Percentiles rank a stretch among this genome's conserved stretches.
Conservation (phyloP, 2,329 filamentous ascomycete genomes). For the Verticillium dahliae region DNA sequence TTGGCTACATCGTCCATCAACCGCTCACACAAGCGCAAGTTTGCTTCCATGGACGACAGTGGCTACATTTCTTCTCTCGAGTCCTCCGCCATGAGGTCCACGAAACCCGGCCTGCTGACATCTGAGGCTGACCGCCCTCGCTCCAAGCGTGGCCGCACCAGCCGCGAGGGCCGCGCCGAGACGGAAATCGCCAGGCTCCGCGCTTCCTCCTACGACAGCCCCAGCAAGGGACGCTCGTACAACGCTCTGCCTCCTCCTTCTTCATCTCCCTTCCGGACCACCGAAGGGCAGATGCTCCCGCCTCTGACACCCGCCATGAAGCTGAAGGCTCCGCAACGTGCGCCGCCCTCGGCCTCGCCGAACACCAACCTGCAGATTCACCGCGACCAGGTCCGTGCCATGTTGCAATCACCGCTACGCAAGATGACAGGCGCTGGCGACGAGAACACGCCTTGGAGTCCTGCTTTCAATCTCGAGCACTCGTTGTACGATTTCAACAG, state of each 20-base stretch:
- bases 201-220: constrained; percentile 88
- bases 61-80: constrained; percentile 96
- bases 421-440: constrained; percentile 39
- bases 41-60: constrained; percentile 78
- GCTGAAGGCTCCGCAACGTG: constrained; percentile 57
- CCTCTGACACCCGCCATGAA: constrained; percentile 81
- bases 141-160: constrained; percentile 54
- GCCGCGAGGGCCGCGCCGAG: constrained; percentile 66
- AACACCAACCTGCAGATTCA: constrained; percentile 89
- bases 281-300: constrained; percentile 56
- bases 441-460: constrained; percentile 52
- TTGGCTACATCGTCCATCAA: constrained; percentile 53
- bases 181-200: constrained; percentile 92
- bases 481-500: constrained; percentile 34
- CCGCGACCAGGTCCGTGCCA: constrained; percentile 71
- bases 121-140: constrained; percentile 75
- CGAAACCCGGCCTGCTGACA: constrained; percentile 58
- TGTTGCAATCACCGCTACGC: constrained; percentile 70
- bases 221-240: constrained; percentile 60
- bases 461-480: constrained; percentile 60
- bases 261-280: constrained; percentile 60
- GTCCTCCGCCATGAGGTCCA: constrained; percentile 76
- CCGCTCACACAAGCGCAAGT: constrained; percentile 68
- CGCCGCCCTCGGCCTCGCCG: constrained; percentile 75
- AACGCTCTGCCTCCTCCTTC: constrained; percentile 47